A percentile compares a stretch with the other conserved stretches of the same genome.
Conservation (phyloP, 352 stramenopile genomes). For the Globisporangium nagaii region DNA sequence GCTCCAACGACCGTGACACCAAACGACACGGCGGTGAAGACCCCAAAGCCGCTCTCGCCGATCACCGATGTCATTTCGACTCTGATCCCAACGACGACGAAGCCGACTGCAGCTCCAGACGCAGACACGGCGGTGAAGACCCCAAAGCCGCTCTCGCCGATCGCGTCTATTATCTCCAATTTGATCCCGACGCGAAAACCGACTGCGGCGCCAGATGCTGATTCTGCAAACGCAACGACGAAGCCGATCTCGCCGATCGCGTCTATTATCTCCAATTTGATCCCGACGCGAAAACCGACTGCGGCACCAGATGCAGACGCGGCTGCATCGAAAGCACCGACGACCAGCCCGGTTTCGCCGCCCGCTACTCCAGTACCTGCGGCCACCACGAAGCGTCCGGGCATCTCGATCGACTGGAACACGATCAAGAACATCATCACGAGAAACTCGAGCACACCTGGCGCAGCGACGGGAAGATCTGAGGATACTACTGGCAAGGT, state of each 20-base stretch:
- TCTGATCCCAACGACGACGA: too few species aligned
- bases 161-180: not conserved
- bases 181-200: not conserved
- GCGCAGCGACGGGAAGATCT: not conserved
- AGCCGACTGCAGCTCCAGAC: not conserved
- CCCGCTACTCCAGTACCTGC: not conserved
- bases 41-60: not conserved
- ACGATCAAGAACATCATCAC: not conserved
- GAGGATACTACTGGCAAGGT: not conserved
- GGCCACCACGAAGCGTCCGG: not conserved
- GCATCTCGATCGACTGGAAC: not conserved
- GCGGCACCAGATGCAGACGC: not conserved
- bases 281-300: not conserved
- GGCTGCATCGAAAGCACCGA: not conserved
- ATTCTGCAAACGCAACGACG: not conserved
- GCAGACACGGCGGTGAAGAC: not conserved
- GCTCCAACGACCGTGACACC: not conserved
- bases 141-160: not conserved
- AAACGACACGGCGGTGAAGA: not conserved
- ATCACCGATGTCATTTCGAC: too few species aligned
- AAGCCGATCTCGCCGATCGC: not conserved
- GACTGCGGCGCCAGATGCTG: not conserved
- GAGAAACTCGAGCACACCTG: constrained; percentile 1
- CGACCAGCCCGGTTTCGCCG: not conserved
- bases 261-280: not conserved